phyloP scores from a whole-genome alignment of 2,329 filamentous ascomycete genomes.

The Xylariaceae sp. region DNA sequence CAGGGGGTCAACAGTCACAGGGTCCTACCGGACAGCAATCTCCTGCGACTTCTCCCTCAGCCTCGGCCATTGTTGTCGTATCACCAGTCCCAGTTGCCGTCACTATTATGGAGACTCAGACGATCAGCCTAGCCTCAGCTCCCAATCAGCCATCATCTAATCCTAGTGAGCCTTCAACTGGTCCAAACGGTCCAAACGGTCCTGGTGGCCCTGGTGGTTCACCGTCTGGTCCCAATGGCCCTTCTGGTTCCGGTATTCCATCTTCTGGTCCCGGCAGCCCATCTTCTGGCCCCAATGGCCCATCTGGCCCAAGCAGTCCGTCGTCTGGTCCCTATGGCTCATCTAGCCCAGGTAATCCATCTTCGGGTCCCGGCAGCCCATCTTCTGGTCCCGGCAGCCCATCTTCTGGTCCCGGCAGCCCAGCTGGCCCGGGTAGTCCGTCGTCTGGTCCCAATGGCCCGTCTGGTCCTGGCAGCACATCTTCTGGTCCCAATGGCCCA shows the following conservation, averaged over 20 bases:
- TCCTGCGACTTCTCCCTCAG: neutral
- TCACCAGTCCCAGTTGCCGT: neutral
- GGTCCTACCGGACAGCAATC: slow-evolving; percentile 2
- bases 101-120: neutral
- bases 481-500: no score
- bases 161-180: no score
- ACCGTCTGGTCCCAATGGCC: no score
- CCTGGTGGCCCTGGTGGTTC: no score
- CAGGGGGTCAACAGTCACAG: slow-evolving; percentile 5
- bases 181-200: no score
- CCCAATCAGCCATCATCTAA: no score
- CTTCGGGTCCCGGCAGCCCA: no score
- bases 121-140: neutral
- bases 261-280: neutral
- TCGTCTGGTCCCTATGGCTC: neutral
- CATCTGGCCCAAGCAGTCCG: neutral
- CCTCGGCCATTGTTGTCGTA: neutral
- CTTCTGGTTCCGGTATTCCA: neutral
- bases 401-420: no score
- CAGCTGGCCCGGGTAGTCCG: no score
- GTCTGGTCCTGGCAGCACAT: no score
- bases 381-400: no score
- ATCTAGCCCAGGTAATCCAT: neutral
- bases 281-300: neutral
- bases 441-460: no score